These are phyloP conservation scores for Pholiota molesta DNA, from an alignment of 768 basidiomycete species.

Conservation along the genomic window DNA sequence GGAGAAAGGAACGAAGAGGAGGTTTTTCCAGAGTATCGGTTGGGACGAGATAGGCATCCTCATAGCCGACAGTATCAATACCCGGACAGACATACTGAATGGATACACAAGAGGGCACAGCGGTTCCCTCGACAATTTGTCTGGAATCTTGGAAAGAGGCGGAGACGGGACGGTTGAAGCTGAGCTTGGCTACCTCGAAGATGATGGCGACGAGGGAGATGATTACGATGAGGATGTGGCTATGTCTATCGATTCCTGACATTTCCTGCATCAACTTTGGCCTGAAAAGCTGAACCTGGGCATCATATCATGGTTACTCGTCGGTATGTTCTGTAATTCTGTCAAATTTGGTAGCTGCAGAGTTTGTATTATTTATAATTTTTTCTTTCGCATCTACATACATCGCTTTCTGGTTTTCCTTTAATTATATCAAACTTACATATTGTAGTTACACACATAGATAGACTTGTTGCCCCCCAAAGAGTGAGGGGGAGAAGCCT, in stretches of 20 bases:
- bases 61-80: constrained; percentile 27
- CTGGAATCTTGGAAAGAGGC: constrained; percentile 25
- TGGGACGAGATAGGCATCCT: constrained; percentile 30
- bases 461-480: not conserved
- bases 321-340: not conserved
- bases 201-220: constrained; percentile 22
- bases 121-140: constrained; percentile 14
- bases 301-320: not conserved
- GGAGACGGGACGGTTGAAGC: constrained; percentile 5
- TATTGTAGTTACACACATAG: not conserved
- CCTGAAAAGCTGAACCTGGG: too few relatives aligned
- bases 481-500: too few relatives aligned
- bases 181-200: not conserved
- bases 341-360: too few relatives aligned
- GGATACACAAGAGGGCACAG: constrained; percentile 14
- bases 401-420: too few relatives aligned
- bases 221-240: constrained; percentile 17
- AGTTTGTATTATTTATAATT: too few relatives aligned
- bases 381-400: too few relatives aligned
- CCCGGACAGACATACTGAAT: constrained; percentile 14
- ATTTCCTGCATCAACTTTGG: too few relatives aligned
- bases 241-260: constrained; percentile 22
- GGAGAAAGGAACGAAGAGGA: constrained; percentile 39
- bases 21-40: constrained; percentile 58
- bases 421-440: too few relatives aligned